Percentiles rank a stretch among this genome's conserved stretches.
phyloP scores from a whole-genome alignment of 75 land plant species.

The Sequoia sempervirens region DNA sequence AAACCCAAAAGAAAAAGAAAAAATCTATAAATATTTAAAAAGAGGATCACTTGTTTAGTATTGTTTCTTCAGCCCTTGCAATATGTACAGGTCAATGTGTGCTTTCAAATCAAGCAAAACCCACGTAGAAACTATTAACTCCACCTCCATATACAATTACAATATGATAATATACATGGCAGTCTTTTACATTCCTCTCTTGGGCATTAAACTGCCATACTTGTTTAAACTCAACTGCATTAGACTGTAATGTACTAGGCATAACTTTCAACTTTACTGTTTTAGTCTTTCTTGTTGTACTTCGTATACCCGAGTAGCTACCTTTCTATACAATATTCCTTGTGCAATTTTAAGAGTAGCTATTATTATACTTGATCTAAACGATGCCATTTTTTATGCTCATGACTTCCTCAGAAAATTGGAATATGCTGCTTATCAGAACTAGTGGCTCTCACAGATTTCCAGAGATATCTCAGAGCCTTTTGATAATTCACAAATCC shows the following conservation, averaged over 20 bases:
- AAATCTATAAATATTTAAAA: too few relatives aligned
- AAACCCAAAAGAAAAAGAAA: too few relatives aligned
- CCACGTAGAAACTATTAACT: too few relatives aligned
- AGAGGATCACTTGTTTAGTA: too few relatives aligned
- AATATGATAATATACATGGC: not conserved
- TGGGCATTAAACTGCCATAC: not conserved
- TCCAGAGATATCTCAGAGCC: conserved; percentile 31
- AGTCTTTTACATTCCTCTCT: not conserved
- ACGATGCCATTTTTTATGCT: not conserved
- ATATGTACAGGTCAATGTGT: too few relatives aligned
- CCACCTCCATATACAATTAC: not conserved
- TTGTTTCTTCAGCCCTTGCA: too few relatives aligned
- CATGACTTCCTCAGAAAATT: not conserved
- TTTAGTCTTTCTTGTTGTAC: not conserved
- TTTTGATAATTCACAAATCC: conserved; percentile 62
- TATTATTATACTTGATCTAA: too few relatives aligned
- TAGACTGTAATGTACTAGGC: not conserved
- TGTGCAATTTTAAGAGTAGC: not conserved
- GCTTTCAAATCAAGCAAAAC: too few relatives aligned
- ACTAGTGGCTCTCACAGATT: conserved; percentile 10
- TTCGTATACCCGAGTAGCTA: not conserved
- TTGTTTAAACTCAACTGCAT: not conserved
- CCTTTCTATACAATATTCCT: not conserved
- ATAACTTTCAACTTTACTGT: not conserved
- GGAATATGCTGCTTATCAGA: not conserved